A percentile compares a stretch with the other conserved stretches of the same genome.
These are phyloP conservation scores for Yamadazyma olivae DNA, from an alignment of 805 yeast species.

Conservation along the genomic window DNA sequence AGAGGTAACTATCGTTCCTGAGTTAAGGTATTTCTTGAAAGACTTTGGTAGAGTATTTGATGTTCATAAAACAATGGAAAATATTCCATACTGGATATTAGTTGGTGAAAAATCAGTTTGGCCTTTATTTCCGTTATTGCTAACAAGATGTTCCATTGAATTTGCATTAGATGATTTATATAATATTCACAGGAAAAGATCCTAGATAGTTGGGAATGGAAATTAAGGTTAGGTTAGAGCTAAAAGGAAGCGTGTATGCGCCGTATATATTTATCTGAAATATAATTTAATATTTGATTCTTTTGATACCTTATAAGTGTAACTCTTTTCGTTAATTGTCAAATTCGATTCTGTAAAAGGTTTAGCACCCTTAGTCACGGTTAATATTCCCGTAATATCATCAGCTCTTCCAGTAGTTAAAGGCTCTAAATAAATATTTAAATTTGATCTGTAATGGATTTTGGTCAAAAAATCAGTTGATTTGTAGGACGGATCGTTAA, in stretches of 20 bases:
- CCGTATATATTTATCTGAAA: conserved; percentile 32
- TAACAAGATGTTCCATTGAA: conserved; percentile 89
- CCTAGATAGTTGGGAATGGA: conserved; percentile 5
- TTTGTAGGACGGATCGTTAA: conserved; percentile 33
- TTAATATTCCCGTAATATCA: conserved; percentile 74
- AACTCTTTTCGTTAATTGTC: conserved; percentile 55
- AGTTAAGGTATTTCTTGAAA: conserved; percentile 62
- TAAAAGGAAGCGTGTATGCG: neutral
- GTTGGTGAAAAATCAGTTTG: conserved; percentile 93
- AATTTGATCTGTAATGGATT: conserved; percentile 47
- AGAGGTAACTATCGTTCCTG: conserved; percentile 90
- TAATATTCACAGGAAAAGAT: conserved; percentile 37
- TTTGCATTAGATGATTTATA: conserved; percentile 79
- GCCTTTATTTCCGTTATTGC: conserved; percentile 81
- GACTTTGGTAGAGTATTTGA: conserved; percentile 79
- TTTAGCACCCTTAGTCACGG: conserved; percentile 55
- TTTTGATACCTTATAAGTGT: conserved; percentile 55
- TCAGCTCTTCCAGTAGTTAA: conserved; percentile 77
- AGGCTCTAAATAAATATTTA: conserved; percentile 60
- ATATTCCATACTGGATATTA: conserved; percentile 82
- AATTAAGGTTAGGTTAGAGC: no score
- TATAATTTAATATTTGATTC: conserved; percentile 49
- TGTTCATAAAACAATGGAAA: conserved; percentile 63
- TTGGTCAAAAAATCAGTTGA: conserved; percentile 46
- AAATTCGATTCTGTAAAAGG: conserved; percentile 17